Base-by-base conservation (phyloP, 257 asterid genomes). In the Solanum neorickii region DNA sequence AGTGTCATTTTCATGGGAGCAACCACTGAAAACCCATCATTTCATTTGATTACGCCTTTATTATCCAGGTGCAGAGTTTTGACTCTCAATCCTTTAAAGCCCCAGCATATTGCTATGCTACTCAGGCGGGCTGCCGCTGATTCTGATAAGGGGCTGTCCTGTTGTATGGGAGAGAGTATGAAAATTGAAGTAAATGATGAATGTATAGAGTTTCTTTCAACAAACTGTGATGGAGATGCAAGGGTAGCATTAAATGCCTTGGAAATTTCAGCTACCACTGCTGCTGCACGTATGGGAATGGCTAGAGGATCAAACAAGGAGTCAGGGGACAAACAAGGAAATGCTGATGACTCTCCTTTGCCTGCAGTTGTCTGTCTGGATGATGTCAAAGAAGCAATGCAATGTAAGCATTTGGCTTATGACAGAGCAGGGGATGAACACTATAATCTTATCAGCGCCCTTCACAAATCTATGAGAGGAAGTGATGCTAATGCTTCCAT, bases 11-110 rank as follows among this genome's bases (percentile, higher is more conserved):
- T 96, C 91, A 70, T 95, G 29, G 99, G 99, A 10, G 99, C 99
- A 88, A 96, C 99, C 83, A 95, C 99, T 2, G 99, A 96, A 88
- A 96, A 95, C 90, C 98, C 99, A 0, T 95, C 99, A 0, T 96
- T 95, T 90, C 99, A 96, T 87, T 90, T 96, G 68, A 89, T 93
- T 83, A 96, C 98, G 12, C 99, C 99, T 0, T 87, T 96, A 84
- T 69, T 96, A 47, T 96, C 99, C 39, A 98, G 98, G 41, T 95
- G 98, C 87, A 89, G 97, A 76, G 95, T 96, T 11, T 85, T 95
- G 41, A 92, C 93, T 10, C 94, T 96, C 6, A 90, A 90, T 6
- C 95, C 97, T 2, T 86, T 96, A 86, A 89, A 88, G 37, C 98
- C 98, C 46, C 82, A 86, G 13, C 91, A 94, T 47, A 68, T 96